Percentiles rank a stretch among this genome's conserved stretches.
Evolutionary conservation across 345 rosid species (phyloP).

Genomic region (Syzygium jambos): DNA sequence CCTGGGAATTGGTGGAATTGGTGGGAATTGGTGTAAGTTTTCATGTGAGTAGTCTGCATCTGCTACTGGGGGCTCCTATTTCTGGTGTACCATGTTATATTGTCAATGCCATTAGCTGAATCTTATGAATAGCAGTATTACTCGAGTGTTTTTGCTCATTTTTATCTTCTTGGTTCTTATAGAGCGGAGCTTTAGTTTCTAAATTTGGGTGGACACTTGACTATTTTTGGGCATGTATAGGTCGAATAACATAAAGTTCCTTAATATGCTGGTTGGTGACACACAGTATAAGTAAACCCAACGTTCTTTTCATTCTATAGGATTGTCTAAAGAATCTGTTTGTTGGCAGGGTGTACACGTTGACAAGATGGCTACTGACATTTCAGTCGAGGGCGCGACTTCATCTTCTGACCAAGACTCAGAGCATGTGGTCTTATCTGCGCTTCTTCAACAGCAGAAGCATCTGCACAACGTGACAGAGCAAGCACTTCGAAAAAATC

Average conservation of each 20-base stretch:
- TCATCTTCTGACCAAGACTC: slow-evolving; percentile 31
- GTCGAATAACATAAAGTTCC: background rate
- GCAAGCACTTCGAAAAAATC: slow-evolving; percentile 60
- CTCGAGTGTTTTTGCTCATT: background rate
- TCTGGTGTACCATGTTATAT: background rate
- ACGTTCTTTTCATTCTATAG: background rate
- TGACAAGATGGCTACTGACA: slow-evolving; percentile 59
- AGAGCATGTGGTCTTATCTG: slow-evolving; percentile 40
- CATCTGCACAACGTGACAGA: slow-evolving; percentile 58
- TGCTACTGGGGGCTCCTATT: background rate
- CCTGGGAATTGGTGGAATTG: no score
- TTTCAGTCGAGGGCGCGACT: slow-evolving; percentile 22
- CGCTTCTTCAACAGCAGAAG: slow-evolving; percentile 54
- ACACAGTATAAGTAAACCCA: background rate
- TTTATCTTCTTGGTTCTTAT: background rate
- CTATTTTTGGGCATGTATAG: background rate
- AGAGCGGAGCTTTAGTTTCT: background rate
- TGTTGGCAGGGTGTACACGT: slow-evolving; percentile 63
- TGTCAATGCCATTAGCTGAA: background rate
- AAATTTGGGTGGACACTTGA: background rate
- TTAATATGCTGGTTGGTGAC: background rate
- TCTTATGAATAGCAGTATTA: background rate
- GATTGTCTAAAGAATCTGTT: background rate
- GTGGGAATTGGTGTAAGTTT: background rate
- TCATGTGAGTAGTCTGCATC: background rate